A percentile compares a stretch with the other conserved stretches of the same genome.
Conservation (phyloP, 352 stramenopile species). For the Phytophthora hibernalis region DNA sequence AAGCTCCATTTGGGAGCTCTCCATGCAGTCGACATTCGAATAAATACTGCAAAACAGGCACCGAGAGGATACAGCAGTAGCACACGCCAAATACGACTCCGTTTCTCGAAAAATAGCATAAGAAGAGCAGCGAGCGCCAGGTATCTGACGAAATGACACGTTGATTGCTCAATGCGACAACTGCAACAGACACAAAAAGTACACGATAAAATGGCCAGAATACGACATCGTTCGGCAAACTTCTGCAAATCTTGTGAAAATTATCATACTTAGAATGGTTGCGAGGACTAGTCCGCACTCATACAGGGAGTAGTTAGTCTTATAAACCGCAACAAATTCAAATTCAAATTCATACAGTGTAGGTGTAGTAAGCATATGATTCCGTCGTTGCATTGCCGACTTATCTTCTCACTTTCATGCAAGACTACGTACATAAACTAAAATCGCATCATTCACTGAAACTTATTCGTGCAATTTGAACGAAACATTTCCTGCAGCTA, state of each 20-base stretch:
- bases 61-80: constrained; percentile 75
- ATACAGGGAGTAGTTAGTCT: too few relatives aligned
- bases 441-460: too few relatives aligned
- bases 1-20: constrained; percentile 52
- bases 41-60: constrained; percentile 78
- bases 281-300: constrained; percentile 84
- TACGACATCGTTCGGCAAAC: constrained; percentile 3
- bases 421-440: too few relatives aligned
- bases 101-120: constrained; percentile 86
- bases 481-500: too few relatives aligned
- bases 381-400: too few relatives aligned
- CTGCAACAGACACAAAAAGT: constrained; percentile 33
- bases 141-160: constrained; percentile 87
- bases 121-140: constrained; percentile 79
- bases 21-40: constrained; percentile 76
- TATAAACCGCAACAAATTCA: too few relatives aligned
- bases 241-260: background rate
- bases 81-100: constrained; percentile 76
- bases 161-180: constrained; percentile 81
- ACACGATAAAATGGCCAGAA: background rate
- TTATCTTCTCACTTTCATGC: too few relatives aligned
- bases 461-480: too few relatives aligned
- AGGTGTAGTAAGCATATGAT: too few relatives aligned
- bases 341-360: too few relatives aligned
- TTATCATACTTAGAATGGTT: constrained; percentile 74